Percentiles rank a stretch among this genome's conserved stretches.
Conservation (phyloP, 768 basidiomycete genomes). For the Hypsizygus marmoreus region DNA sequence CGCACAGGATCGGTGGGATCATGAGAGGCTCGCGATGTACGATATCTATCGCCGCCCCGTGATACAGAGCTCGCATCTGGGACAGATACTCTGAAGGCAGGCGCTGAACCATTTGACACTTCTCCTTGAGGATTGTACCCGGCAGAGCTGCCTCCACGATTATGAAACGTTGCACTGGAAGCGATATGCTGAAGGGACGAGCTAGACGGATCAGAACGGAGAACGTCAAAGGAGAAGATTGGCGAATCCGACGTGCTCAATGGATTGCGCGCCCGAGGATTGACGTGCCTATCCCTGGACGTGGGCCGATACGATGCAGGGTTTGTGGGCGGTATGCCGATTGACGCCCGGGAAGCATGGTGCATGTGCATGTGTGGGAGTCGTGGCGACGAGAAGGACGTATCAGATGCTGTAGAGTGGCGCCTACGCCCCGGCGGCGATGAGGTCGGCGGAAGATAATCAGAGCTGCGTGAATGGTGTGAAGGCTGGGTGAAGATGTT, state of each 20-base stretch:
- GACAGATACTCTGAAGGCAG: constrained; percentile 41
- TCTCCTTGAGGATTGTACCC: constrained; percentile 17
- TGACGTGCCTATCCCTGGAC: too few species aligned
- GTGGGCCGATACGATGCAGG: too few species aligned
- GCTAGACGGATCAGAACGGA: constrained; percentile 42
- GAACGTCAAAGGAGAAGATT: constrained; percentile 44
- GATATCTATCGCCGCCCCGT: constrained; percentile 13
- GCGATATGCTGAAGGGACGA: constrained; percentile 46
- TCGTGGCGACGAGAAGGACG: not conserved
- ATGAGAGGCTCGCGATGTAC: constrained; percentile 10
- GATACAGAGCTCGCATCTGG: not conserved
- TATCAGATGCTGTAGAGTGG: constrained; percentile 14
- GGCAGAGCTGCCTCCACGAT: constrained; percentile 22
- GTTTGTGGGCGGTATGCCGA: too few species aligned
- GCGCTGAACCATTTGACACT: constrained; percentile 32
- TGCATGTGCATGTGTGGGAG: not conserved
- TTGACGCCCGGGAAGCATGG: too few species aligned
- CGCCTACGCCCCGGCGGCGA: constrained; percentile 7
- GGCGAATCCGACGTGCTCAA: constrained; percentile 14
- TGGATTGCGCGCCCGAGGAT: too few species aligned
- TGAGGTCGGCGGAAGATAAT: not conserved
- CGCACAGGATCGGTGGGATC: constrained; percentile 1
- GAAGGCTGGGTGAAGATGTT: not conserved
- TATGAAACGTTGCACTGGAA: constrained; percentile 41
- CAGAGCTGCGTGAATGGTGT: not conserved